phyloP scores from a whole-genome alignment of 148 eudicot genomes.

The Vaccinium corymbosum region DNA sequence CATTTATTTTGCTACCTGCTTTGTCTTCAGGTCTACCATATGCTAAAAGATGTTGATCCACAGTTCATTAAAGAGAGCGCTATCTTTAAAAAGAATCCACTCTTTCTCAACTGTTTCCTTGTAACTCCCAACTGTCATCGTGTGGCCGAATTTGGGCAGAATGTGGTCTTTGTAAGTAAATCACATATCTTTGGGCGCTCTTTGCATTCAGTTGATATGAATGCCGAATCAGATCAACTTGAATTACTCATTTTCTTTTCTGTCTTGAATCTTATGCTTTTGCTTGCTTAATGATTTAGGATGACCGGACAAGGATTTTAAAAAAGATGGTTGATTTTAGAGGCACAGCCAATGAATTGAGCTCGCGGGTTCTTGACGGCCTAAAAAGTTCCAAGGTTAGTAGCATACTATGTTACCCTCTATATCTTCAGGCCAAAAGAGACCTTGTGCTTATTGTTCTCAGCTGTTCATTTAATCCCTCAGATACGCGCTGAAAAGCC shows the following conservation, averaged over 20 bases:
- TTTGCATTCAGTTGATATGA: constrained; percentile 12
- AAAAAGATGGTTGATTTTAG: constrained; percentile 74
- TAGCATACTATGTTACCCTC: constrained; percentile 7
- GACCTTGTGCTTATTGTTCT: not conserved
- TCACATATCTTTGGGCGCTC: constrained; percentile 15
- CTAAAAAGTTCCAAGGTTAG: constrained; percentile 80
- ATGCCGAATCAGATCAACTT: not conserved
- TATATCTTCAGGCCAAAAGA: constrained; percentile 6
- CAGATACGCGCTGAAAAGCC: constrained; percentile 77
- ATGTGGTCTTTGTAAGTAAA: constrained; percentile 62
- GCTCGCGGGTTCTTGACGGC: constrained; percentile 70
- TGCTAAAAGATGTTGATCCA: constrained; percentile 58
- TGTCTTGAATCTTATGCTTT: not conserved
- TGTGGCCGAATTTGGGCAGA: constrained; percentile 69
- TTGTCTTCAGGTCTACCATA: constrained; percentile 44
- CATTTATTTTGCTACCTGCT: constrained; percentile 14
- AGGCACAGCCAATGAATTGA: constrained; percentile 76
- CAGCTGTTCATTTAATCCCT: constrained; percentile 19
- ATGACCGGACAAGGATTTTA: constrained; percentile 75
- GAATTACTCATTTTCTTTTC: not conserved
- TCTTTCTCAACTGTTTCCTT: constrained; percentile 64
- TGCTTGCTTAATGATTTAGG: constrained; percentile 36
- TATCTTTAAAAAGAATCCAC: constrained; percentile 40
- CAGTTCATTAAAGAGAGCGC: constrained; percentile 43
- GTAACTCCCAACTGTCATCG: constrained; percentile 94